Conservation (phyloP, 192 early-diverging fungal species). For the Tieghemiomyces parasiticus region DNA sequence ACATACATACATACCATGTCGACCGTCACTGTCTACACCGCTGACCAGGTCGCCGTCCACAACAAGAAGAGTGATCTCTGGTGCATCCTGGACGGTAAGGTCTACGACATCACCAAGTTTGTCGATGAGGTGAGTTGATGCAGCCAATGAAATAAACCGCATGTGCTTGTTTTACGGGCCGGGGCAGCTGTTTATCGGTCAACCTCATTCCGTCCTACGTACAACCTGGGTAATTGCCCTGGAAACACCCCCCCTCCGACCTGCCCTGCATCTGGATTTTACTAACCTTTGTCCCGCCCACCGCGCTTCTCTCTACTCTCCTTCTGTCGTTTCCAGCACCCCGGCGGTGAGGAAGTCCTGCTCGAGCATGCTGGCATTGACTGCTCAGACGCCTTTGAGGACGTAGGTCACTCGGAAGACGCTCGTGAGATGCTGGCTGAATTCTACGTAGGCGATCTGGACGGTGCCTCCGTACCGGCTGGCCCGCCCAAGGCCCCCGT, state of each 20-base stretch:
- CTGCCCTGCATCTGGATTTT: too few relatives aligned
- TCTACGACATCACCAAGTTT: constrained; percentile 66
- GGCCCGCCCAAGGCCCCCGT: background rate
- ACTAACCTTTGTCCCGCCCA: background rate
- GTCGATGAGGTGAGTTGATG: constrained; percentile 58
- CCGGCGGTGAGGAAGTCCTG: constrained; percentile 95
- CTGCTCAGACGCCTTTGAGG: constrained; percentile 87
- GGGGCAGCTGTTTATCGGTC: too few relatives aligned
- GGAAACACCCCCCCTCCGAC: too few relatives aligned
- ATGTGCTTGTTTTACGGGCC: too few relatives aligned
- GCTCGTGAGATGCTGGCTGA: constrained; percentile 70
- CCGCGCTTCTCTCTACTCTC: background rate
- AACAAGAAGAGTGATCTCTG: constrained; percentile 60
- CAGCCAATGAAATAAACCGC: too few relatives aligned
- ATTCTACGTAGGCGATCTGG: constrained; percentile 59
- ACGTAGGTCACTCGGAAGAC: constrained; percentile 94
- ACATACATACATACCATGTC: constrained; percentile 27
- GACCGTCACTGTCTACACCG: constrained; percentile 34
- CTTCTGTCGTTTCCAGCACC: constrained; percentile 45
- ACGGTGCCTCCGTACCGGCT: constrained; percentile 14
- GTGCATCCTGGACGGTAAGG: constrained; percentile 62
- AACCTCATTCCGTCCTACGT: too few relatives aligned
- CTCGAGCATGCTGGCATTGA: constrained; percentile 82
- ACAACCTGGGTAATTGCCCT: too few relatives aligned
- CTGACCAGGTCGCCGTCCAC: constrained; percentile 57